These are phyloP conservation scores for Ascochyta koolunga DNA, from an alignment of 2,329 filamentous ascomycete genomes.

Conservation along the genomic window DNA sequence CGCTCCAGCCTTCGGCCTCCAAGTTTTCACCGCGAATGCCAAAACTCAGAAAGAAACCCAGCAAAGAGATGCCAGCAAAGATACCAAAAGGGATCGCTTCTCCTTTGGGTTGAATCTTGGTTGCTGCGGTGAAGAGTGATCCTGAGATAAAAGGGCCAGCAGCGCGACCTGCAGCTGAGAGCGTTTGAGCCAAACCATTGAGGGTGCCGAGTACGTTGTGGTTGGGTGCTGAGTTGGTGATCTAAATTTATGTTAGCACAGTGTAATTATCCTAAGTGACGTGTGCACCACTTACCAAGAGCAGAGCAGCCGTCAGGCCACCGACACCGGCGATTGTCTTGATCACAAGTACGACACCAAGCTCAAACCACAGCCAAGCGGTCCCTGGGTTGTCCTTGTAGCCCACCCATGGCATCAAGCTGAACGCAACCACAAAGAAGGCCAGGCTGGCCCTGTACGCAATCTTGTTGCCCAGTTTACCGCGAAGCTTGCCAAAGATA, in stretches of 20 bases:
- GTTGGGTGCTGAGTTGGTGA: conserved; percentile 91
- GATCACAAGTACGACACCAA: conserved; percentile 80
- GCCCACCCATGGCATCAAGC: conserved; percentile 88
- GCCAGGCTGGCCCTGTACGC: conserved; percentile 81
- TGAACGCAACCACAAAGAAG: conserved; percentile 80
- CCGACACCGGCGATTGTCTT: conserved; percentile 92
- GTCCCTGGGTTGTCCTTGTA: conserved; percentile 69
- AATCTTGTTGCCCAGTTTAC: conserved; percentile 80
- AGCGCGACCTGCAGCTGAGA: conserved; percentile 88
- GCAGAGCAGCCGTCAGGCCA: conserved; percentile 85
- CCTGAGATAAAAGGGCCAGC: conserved; percentile 89
- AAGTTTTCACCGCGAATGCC: conserved; percentile 71
- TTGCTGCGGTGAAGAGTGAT: conserved; percentile 80
- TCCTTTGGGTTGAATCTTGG: conserved; percentile 75
- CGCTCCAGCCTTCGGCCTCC: conserved; percentile 64
- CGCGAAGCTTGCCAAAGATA: conserved; percentile 78
- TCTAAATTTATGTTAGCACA: conserved; percentile 57
- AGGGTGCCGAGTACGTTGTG: conserved; percentile 85
- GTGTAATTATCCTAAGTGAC: not conserved
- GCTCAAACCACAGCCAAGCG: conserved; percentile 76
- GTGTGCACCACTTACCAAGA: conserved; percentile 67
- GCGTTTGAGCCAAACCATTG: conserved; percentile 91
- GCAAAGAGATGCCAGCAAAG: conserved; percentile 80
- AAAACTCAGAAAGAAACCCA: conserved; percentile 81
- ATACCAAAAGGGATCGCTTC: conserved; percentile 85